These are phyloP conservation scores for Amaranthus cruentus DNA, from an alignment of 148 eudicot species.

Conservation along the genomic window DNA sequence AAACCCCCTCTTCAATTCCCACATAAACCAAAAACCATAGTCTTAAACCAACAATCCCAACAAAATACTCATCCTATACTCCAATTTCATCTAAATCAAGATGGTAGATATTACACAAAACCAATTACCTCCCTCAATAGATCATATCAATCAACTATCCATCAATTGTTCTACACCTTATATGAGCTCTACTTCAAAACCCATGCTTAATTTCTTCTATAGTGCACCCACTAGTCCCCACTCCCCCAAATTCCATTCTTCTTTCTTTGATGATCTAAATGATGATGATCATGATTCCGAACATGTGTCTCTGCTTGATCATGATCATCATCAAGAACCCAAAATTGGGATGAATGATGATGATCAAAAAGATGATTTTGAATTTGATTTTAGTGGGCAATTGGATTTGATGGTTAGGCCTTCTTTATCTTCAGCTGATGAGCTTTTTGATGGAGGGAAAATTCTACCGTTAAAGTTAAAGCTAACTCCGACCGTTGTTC, in stretches of 20 bases:
- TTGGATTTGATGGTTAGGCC: conserved; percentile 26
- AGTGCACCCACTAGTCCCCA: conserved; percentile 56
- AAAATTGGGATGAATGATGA: background rate
- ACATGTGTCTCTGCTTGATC: conserved; percentile 6
- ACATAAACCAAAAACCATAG: background rate
- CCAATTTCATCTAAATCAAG: background rate
- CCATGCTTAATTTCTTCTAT: conserved; percentile 33
- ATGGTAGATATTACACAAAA: conserved; percentile 24
- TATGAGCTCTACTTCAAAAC: conserved; percentile 35
- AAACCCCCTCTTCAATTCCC: background rate
- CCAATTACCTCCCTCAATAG: background rate
- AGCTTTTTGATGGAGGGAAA: conserved; percentile 31
- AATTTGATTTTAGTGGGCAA: conserved; percentile 60
- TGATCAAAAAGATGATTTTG: conserved; percentile 31
- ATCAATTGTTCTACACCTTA: conserved; percentile 18
- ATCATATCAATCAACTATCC: background rate
- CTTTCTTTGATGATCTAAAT: background rate
- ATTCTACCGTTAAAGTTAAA: conserved; percentile 34
- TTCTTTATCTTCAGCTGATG: conserved; percentile 31
- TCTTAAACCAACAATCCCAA: background rate
- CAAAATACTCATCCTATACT: background rate
- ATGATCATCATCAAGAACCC: background rate
- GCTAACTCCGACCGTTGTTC: conserved; percentile 21
- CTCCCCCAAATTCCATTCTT: conserved; percentile 9
- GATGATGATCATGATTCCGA: background rate